Base-by-base conservation (phyloP, 225 moss, liverwort and hornwort species). In the Polytrichum commune region DNA sequence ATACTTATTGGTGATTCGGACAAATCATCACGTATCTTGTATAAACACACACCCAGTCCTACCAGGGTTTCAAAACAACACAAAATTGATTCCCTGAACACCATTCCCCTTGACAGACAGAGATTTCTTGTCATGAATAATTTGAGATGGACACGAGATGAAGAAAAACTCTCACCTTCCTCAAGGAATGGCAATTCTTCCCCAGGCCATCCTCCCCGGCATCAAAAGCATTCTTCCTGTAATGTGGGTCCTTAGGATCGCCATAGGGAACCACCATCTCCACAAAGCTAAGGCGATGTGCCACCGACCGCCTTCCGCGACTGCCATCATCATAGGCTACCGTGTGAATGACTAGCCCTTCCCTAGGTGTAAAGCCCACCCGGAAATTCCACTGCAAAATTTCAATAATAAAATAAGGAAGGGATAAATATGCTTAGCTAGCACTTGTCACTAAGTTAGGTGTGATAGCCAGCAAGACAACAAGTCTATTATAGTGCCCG, bases 221-320 rank as follows among this genome's bases (percentile, higher is more conserved):
- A 54, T 83, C 83, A 54, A 83, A 83, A 30, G 83, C 83, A 54
- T 83, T 83, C 54, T 83, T 83, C 46, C 83, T 67, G 66, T 83
- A 83, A 63, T 83, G 79, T 18, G 83, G 83, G 22, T 80, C 79
- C 66, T 79, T 76, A 2, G 83, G 83, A 27, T 83, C 83, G 64
- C 83, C 83, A 60, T 83, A 83, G 4, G 83, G 83, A 5, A 83
- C 83, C 30, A 83, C 83, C 83, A 83, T 83, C 62, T 83, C 83
- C 65, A 83, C 83, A 60, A 83, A 83, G 70, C 83, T 83, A 25
- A 83, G 64, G 53, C 83, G 79, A 68, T 83, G 83, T 32, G 83
- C 83, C 30, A 83, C 70, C 20, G 83, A 83, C 19, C 83, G 79
- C 29, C 83, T 70, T 27, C 83, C 83, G 13, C 79, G 76, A 54